These are phyloP conservation scores for Citrus medica DNA, from an alignment of 345 rosid species.

Conservation along the genomic window DNA sequence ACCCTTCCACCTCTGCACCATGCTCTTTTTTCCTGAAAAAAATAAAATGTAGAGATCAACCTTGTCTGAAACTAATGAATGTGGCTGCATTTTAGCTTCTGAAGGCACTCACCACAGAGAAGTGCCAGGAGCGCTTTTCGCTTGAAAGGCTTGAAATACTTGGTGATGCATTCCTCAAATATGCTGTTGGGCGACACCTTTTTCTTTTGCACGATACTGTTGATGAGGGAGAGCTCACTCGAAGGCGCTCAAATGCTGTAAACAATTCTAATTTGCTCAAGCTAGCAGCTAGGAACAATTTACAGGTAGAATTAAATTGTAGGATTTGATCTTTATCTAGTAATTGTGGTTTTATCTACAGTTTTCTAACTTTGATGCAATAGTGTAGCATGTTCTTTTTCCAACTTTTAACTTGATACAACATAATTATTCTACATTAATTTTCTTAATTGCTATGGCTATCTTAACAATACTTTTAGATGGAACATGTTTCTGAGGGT, in stretches of 20 bases:
- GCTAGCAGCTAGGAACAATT: conserved; percentile 56
- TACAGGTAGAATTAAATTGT: conserved; percentile 55
- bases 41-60: not conserved
- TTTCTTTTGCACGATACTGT: conserved; percentile 68
- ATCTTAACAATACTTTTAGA: not conserved
- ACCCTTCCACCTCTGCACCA: not conserved
- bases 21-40: too few relatives aligned
- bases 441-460: not conserved
- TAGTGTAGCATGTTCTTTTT: not conserved
- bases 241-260: conserved; percentile 72
- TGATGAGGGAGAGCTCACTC: conserved; percentile 86
- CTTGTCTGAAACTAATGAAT: conserved; percentile 20
- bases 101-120: conserved; percentile 95
- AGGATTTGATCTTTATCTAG: not conserved
- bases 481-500: not conserved
- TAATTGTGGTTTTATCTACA: not conserved
- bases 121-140: conserved; percentile 90
- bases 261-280: conserved; percentile 70
- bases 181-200: conserved; percentile 72
- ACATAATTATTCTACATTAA: not conserved
- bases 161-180: conserved; percentile 93
- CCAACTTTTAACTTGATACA: not conserved
- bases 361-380: not conserved
- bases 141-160: conserved; percentile 90
- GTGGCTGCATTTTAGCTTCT: conserved; percentile 49